A percentile compares a stretch with the other conserved stretches of the same genome.
These are phyloP conservation scores for Fagopyrum esculentum DNA, from an alignment of 148 eudicot species.

Conservation along the genomic window DNA sequence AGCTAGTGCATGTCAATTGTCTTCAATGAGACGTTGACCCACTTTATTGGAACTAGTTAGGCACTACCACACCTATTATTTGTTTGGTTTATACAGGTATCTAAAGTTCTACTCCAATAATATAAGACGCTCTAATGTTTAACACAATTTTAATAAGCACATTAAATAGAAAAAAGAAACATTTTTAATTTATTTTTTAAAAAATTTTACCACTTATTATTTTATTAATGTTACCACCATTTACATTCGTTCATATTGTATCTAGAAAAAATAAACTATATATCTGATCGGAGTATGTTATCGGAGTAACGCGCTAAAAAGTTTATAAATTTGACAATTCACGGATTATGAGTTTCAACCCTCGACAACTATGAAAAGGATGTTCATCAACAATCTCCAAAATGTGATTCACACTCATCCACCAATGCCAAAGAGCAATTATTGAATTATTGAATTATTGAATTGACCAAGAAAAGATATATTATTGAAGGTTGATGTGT, in stretches of 20 bases:
- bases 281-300: not conserved
- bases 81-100: not conserved
- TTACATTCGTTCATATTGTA: too few relatives aligned
- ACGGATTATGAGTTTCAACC: not conserved
- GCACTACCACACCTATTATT: not conserved
- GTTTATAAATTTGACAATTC: not conserved
- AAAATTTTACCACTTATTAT: too few relatives aligned
- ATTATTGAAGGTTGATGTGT: not conserved
- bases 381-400: not conserved
- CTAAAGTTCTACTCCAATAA: not conserved
- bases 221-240: too few relatives aligned
- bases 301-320: not conserved
- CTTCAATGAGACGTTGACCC: not conserved
- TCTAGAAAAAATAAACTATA: too few relatives aligned
- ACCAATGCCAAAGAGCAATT: not conserved
- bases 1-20: not conserved
- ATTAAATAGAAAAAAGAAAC: too few relatives aligned
- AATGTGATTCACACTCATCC: not conserved
- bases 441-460: conserved; percentile 1
- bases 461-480: not conserved
- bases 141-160: too few relatives aligned
- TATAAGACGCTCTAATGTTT: too few relatives aligned
- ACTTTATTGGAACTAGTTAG: not conserved
- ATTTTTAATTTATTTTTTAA: too few relatives aligned
- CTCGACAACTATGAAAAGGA: not conserved